Evolutionary conservation across 306 rosid genomes (phyloP).

Genomic region (Cucurbita pepo): DNA sequence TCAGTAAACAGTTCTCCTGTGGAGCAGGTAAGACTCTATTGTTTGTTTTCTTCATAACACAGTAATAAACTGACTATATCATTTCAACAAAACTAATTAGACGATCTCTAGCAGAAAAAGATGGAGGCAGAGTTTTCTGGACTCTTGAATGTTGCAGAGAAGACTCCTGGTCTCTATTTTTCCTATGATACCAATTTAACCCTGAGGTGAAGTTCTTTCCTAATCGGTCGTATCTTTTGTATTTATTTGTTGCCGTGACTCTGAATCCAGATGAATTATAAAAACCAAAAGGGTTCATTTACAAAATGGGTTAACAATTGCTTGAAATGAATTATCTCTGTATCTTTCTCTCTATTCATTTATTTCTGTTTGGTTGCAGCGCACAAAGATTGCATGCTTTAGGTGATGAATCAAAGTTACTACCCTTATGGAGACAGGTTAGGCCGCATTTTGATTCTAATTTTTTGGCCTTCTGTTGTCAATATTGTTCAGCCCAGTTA

Average conservation of each 20-base stretch:
- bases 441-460: slow-evolving; percentile 3
- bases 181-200: slow-evolving; percentile 82
- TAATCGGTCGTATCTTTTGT: background rate
- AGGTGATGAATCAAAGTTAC: slow-evolving; percentile 67
- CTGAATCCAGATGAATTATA: background rate
- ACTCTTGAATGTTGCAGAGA: slow-evolving; percentile 70
- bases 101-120: slow-evolving; percentile 51
- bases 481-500: background rate
- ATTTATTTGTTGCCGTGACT: background rate
- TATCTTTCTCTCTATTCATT: background rate
- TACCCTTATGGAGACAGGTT: slow-evolving; percentile 99
- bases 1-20: slow-evolving; percentile 45
- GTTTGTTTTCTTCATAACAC: background rate
- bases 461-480: slow-evolving; percentile 1
- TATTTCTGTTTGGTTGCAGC: slow-evolving; percentile 22
- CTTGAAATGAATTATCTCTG: background rate
- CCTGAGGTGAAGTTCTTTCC: slow-evolving; percentile 54
- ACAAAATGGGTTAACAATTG: background rate
- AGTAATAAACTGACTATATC: background rate
- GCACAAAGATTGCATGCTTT: slow-evolving; percentile 60
- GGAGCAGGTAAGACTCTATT: slow-evolving; percentile 40
- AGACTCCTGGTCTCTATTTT: slow-evolving; percentile 72
- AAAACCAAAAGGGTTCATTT: background rate
- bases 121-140: slow-evolving; percentile 63
- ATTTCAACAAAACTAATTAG: background rate